Percentiles rank a stretch among this genome's conserved stretches.
These are phyloP conservation scores for Hypoxylon sp. DNA, from an alignment of 2,329 filamentous ascomycete genomes.

Conservation along the genomic window DNA sequence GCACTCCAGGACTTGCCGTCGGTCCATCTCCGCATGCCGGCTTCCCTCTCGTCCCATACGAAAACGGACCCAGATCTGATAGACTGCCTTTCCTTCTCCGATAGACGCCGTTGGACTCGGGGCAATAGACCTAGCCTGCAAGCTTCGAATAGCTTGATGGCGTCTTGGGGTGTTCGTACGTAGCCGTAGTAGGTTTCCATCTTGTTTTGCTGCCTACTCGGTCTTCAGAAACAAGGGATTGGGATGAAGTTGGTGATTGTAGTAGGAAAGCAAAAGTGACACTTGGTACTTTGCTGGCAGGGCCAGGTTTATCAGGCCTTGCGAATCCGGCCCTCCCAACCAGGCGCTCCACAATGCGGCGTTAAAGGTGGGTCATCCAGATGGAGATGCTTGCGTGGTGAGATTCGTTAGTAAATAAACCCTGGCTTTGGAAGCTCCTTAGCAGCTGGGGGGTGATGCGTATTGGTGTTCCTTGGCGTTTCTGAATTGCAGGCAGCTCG, in stretches of 20 bases:
- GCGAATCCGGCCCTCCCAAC: slow-evolving; percentile 45
- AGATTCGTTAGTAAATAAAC: slow-evolving; percentile 17
- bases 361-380: slow-evolving; percentile 48
- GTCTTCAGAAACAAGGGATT: slow-evolving; percentile 2
- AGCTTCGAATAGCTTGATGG: slow-evolving; percentile 98
- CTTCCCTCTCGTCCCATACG: slow-evolving; percentile 99
- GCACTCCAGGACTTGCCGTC: slow-evolving; percentile 99
- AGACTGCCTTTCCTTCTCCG: slow-evolving; percentile 95
- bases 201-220: slow-evolving; percentile 51
- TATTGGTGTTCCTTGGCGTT: slow-evolving; percentile 41
- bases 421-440: slow-evolving; percentile 27
- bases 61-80: slow-evolving; percentile 98
- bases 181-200: slow-evolving; percentile 99
- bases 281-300: slow-evolving; percentile 15
- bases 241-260: slow-evolving; percentile 4
- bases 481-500: slow-evolving; percentile 41
- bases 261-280: slow-evolving; percentile 11
- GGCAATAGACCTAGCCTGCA: slow-evolving; percentile 90
- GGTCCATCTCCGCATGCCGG: slow-evolving; percentile 98
- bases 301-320: slow-evolving; percentile 39
- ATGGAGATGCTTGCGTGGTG: slow-evolving; percentile 41
- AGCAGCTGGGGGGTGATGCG: slow-evolving; percentile 20
- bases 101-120: slow-evolving; percentile 89
- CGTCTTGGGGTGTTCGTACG: slow-evolving; percentile 94
- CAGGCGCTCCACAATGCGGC: slow-evolving; percentile 43